Evolutionary conservation across 257 asterid species (phyloP).

Genomic region (Solanum habrochaites): DNA sequence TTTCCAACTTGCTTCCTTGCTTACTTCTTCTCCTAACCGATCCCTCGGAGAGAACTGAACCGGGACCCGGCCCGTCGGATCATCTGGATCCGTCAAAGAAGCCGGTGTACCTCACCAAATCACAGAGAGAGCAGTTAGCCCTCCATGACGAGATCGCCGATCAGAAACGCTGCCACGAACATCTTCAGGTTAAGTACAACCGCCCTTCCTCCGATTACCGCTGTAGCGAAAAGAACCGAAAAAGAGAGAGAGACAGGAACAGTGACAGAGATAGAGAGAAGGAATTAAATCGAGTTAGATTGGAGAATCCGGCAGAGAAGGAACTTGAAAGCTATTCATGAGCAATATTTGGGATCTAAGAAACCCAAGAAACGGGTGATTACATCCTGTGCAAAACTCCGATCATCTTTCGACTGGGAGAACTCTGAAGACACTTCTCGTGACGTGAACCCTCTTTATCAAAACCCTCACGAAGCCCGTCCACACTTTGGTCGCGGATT

Average conservation of each 20-base stretch:
- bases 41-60: not conserved
- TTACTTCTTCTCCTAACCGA: not conserved
- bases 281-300: conserved; percentile 24
- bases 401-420: conserved; percentile 44
- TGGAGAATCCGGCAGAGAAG: conserved; percentile 28
- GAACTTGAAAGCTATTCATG: conserved; percentile 42
- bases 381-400: conserved; percentile 13
- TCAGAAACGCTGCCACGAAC: conserved; percentile 30
- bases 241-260: conserved; percentile 4
- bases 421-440: conserved; percentile 50
- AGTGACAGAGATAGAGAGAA: conserved; percentile 12
- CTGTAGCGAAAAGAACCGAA: not conserved
- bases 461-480: conserved; percentile 39
- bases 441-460: conserved; percentile 34
- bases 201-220: conserved; percentile 15
- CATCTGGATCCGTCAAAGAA: conserved; percentile 24
- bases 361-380: conserved; percentile 42
- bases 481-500: conserved; percentile 37
- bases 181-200: not conserved
- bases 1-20: too few species aligned
- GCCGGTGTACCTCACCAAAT: conserved; percentile 51
- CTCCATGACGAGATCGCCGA: conserved; percentile 42
- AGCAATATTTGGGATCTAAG: conserved; percentile 26
- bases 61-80: not conserved
- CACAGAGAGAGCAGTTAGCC: conserved; percentile 18